Evolutionary conservation across 192 early-diverging fungal genomes (phyloP).

Genomic region (Entomortierella parvispora): DNA sequence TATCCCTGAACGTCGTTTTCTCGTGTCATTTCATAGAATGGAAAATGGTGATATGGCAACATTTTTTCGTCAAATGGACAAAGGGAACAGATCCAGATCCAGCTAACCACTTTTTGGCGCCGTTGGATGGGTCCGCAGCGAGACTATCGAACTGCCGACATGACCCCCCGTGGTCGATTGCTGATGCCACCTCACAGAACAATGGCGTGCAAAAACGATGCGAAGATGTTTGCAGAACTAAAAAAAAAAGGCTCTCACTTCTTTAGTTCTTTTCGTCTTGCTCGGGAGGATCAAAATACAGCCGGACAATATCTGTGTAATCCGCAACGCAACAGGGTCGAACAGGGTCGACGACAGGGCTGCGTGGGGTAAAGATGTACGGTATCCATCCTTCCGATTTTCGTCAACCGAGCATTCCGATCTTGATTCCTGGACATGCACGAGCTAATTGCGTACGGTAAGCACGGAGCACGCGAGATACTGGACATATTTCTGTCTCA

Average conservation of each 20-base stretch:
- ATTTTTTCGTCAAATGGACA: slow-evolving; percentile 11
- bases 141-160: too few relatives aligned
- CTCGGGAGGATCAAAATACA: slow-evolving; percentile 5
- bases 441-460: too few relatives aligned
- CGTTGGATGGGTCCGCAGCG: too few relatives aligned
- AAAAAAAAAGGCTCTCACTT: slow-evolving; percentile 18
- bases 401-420: too few relatives aligned
- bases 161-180: too few relatives aligned
- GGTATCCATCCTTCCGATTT: neutral
- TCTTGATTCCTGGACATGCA: too few relatives aligned
- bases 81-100: slow-evolving; percentile 2
- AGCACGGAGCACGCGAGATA: too few relatives aligned
- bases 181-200: slow-evolving; percentile 5
- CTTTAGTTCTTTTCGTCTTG: neutral
- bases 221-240: neutral
- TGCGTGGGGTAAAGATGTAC: slow-evolving; percentile 5
- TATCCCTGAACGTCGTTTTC: too few relatives aligned
- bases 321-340: neutral
- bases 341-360: neutral
- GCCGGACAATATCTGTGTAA: slow-evolving; percentile 32
- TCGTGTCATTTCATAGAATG: neutral
- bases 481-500: too few relatives aligned
- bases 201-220: slow-evolving; percentile 17
- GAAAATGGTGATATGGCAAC: slow-evolving; percentile 14
- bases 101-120: too few relatives aligned